A percentile compares a stretch with the other conserved stretches of the same genome.
phyloP scores from a whole-genome alignment of 305 asterid genomes.

The Fraxinus xanthoxyloides region DNA sequence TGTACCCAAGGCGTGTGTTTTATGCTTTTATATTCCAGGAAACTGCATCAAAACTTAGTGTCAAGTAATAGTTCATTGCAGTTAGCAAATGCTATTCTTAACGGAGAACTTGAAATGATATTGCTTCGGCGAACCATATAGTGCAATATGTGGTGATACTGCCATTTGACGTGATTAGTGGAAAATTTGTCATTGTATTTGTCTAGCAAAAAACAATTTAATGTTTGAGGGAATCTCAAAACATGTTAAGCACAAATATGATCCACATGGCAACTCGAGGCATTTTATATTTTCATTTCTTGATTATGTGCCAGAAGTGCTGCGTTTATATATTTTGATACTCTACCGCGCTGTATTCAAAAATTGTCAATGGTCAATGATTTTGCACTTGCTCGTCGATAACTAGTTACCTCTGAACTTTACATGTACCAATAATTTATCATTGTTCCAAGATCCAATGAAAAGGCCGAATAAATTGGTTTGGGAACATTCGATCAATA shows the following conservation, averaged over 20 bases:
- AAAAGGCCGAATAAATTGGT: too few species aligned
- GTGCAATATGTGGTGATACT: neutral
- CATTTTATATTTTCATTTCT: neutral
- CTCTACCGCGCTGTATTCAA: neutral
- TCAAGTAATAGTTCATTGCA: neutral
- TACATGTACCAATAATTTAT: neutral
- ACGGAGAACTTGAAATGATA: neutral
- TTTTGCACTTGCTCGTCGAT: neutral
- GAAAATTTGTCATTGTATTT: neutral
- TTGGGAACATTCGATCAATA: neutral
- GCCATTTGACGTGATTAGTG: neutral
- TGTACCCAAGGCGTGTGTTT: too few species aligned
- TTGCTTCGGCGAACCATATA: neutral
- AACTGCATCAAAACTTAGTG: neutral
- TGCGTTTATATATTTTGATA: neutral
- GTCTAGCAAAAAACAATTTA: neutral
- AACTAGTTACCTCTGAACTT: neutral
- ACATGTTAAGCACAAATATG: neutral
- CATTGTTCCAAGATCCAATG: neutral
- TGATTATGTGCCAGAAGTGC: constrained; percentile 1
- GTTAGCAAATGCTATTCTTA: neutral
- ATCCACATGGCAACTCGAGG: neutral
- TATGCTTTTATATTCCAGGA: neutral
- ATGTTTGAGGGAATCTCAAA: neutral
- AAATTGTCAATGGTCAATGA: neutral